Base-by-base conservation (phyloP, 441 rosid genomes). In the Gossypium gossypioides region DNA sequence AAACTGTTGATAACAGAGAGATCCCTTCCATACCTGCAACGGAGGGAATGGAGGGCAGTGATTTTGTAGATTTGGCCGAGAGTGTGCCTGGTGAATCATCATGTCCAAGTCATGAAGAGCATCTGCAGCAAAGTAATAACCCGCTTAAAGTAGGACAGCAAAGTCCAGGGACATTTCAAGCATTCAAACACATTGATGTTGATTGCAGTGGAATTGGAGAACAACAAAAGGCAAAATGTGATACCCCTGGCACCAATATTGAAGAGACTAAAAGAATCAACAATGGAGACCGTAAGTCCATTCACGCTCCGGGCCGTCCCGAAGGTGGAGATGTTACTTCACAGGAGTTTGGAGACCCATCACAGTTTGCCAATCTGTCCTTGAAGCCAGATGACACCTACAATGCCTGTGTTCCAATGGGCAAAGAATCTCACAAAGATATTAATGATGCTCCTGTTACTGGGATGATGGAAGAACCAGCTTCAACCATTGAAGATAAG, bases 401-500 rank as follows among this genome's bases (percentile, higher is more conserved):
- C 69, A 64, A 59, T 58, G 59, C 57, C 72, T 60, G 65, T 73
- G 25, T 54, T 72, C 68, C 77, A 22, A 34, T 0, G 60, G 69
- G 29, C n/a, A 72, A 51, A 59, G 25, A 42, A 32, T 66, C 72
- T 63, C 72, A 37, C n/a, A 5, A 66, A 69, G 70, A 59, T 65
- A 63, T 12, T 51, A n/a, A 58, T 5, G 75, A 25, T 24, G 57
- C 34, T 71, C 29, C 77, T 7, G 19, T 34, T 51, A n/a, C 27
- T 4, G 75, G 56, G 60, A 29, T 63, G 16, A 27, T 60, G 10
- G 82, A 55, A 70, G 76, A 74, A 70, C 59, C 70, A 57, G 22
- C 29, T 74, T 65, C 61, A 37, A 55, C 55, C 6, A 54, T 32
- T 24, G 78, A 66, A 80, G 83, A 71, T 42, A 74, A 71, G 55